Evolutionary conservation across 2,329 filamentous ascomycete species (phyloP), one percentile per base, ranked within the genome.

Genomic region (Lecanosticta acicola): DNA sequence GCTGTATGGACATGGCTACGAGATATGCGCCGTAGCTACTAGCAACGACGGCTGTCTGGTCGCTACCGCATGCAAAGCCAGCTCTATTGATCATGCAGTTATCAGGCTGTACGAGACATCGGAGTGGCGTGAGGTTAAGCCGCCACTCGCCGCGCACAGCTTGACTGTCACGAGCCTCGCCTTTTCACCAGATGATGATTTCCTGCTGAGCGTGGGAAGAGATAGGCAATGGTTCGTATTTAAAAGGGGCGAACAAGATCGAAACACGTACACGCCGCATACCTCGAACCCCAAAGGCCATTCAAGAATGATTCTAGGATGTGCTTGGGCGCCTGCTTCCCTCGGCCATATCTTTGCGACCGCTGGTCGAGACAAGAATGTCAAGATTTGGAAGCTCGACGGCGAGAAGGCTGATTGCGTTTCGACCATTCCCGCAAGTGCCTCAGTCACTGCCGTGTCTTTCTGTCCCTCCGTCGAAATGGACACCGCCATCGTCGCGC

Each of bases 1-100:
- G 71, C 78, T 98, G 1, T 98, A 98, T 68, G 93, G 93, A 1
- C 93, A 98, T 68, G 93, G 93, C 21, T 96, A 96, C 68, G 93
- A 98, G 67, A 91, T 98, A 40, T 94, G 88, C 1, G 85, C 87
- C 32, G 79, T 95, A 13, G 86, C 90, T 9, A 78, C 84, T 5
- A 88, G 81, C 59, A 79, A 86, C 60, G 82, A 89, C 58, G 84
- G 85, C 10, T 72, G 68, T 3, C 67, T 96, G 17, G 77, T 98
- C 11, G 93, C 93, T 24, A 96, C 90, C 43, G 89, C 93, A 1
- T 98, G 93, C 71, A 87, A 86, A 61, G 93, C 93, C 14, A 94
- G 84, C 62, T 94, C 89, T 1, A 75, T 91, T 46, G 93, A 96
- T 65, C 93, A 98, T 64, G 93, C 93, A 35, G 90, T 97, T 32